Base-by-base conservation (phyloP, 2,329 filamentous ascomycete species). In the Plenodomus lindquistii region DNA sequence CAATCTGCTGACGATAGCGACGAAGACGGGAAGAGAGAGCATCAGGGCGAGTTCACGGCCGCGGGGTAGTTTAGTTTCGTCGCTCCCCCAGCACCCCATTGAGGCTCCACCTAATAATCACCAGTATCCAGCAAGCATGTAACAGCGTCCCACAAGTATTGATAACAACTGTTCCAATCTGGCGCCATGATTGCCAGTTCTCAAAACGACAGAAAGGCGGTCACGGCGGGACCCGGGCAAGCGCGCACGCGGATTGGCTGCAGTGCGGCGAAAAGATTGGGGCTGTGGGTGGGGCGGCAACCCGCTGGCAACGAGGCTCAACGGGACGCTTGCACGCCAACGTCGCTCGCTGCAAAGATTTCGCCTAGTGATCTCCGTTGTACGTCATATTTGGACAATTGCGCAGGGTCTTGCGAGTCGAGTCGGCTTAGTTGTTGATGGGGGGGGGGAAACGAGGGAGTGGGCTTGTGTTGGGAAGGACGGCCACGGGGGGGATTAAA, bases 281-380 rank as follows among this genome's bases (percentile, higher is more conserved):
- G 53, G 50, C 44, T 34, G 57, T 60, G 61, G 59, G 54, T 44
- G 22, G 6, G 27, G 4, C 27, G 15, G 49, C 56, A 46, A 46
- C 49, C 48, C 48, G 55, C 54, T 50, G 47, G 27, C 27, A 46
- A 57, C 54, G 57, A 63, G 54, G 41, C 60, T 61, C 59, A 63
- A 57, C 52, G 45, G 45, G 57, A 44, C 6, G 27, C 27, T 31
- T 31, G 15, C 27, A 31, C 6, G n/a, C n/a, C n/a, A n/a, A n/a
- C 27, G 27, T 11, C 27, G 22, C 9, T 50, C 44, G 52, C 36
- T 51, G 55, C 52, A 59, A 57, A 61, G 50, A 54, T 62, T 64
- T 62, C 60, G 61, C 61, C 57, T 62, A 61, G 59, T 52, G 58
- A 37, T 50, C 53, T 54, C 57, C 48, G 44, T 40, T 52, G 50